Percentiles rank a stretch among this genome's conserved stretches.
Conservation (phyloP, 345 rosid genomes). For the Populus deltoides region DNA sequence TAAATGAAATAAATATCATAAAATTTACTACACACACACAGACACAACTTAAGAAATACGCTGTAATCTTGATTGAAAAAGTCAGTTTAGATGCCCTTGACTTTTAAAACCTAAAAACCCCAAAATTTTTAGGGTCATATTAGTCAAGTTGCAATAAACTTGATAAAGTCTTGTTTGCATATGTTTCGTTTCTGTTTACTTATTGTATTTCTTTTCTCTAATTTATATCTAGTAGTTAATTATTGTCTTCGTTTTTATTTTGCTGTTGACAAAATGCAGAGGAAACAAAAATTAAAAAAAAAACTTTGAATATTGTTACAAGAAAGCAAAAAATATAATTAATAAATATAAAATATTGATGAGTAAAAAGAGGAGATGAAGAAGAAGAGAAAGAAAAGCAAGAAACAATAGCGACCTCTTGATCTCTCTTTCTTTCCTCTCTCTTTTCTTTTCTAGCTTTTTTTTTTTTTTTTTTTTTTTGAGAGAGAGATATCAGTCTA, state of each 20-base stretch:
- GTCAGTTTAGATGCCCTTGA: slow-evolving; percentile 1
- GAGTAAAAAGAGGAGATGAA: slow-evolving; percentile 34
- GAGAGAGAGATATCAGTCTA: slow-evolving; percentile 31
- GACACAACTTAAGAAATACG: background rate
- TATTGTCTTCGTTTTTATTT: background rate
- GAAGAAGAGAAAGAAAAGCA: slow-evolving; percentile 33
- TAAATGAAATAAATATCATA: background rate
- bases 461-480: background rate
- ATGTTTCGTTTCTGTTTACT: background rate
- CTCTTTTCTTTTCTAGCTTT: slow-evolving; percentile 12
- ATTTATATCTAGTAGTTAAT: background rate
- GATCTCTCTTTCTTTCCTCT: slow-evolving; percentile 20
- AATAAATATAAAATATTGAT: slow-evolving; percentile 29
- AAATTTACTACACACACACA: background rate
- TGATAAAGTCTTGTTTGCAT: slow-evolving; percentile 20
- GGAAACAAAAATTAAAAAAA: background rate
- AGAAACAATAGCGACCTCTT: slow-evolving; percentile 52
- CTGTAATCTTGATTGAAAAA: background rate
- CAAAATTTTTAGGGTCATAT: slow-evolving; percentile 6
- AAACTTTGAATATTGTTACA: background rate
- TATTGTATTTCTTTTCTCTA: background rate
- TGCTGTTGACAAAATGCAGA: background rate
- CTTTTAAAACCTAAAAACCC: background rate
- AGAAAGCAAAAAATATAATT: background rate
- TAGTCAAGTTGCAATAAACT: slow-evolving; percentile 4